Evolutionary conservation across 257 asterid genomes (phyloP).

Genomic region (Eustoma russellianum): DNA sequence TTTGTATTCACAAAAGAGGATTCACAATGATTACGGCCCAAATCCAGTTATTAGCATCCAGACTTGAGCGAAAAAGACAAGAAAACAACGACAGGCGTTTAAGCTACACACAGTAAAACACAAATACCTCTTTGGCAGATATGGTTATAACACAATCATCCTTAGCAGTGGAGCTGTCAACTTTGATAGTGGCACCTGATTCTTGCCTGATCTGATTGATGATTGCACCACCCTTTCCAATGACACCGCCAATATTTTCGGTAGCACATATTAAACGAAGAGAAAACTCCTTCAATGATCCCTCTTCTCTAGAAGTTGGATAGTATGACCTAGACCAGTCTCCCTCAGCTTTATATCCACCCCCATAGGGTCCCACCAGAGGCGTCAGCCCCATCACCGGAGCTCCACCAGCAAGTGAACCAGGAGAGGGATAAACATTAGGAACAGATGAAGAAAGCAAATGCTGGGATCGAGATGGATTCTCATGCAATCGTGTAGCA

Average conservation of each 20-base stretch:
- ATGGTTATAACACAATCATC: slow-evolving; percentile 80
- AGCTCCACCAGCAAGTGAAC: slow-evolving; percentile 65
- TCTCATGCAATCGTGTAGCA: slow-evolving; percentile 75
- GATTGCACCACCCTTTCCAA: slow-evolving; percentile 81
- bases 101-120: background rate
- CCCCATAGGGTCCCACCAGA: slow-evolving; percentile 57
- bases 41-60: too few relatives aligned
- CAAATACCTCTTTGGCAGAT: slow-evolving; percentile 63
- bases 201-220: slow-evolving; percentile 94
- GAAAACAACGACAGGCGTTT: background rate
- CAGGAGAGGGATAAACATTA: slow-evolving; percentile 44
- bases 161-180: slow-evolving; percentile 69
- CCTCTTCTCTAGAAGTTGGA: slow-evolving; percentile 61
- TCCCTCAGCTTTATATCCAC: slow-evolving; percentile 65
- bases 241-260: slow-evolving; percentile 85
- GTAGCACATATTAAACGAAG: slow-evolving; percentile 73
- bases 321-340: slow-evolving; percentile 72
- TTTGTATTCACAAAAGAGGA: too few relatives aligned
- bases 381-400: slow-evolving; percentile 77
- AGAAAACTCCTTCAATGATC: slow-evolving; percentile 66
- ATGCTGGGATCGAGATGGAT: slow-evolving; percentile 92
- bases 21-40: too few relatives aligned
- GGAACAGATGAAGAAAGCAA: slow-evolving; percentile 64
- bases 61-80: background rate
- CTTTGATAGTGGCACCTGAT: slow-evolving; percentile 77